Conservation (phyloP, 2,329 filamentous ascomycete species). For the Hymenoscyphus fructigenus region DNA sequence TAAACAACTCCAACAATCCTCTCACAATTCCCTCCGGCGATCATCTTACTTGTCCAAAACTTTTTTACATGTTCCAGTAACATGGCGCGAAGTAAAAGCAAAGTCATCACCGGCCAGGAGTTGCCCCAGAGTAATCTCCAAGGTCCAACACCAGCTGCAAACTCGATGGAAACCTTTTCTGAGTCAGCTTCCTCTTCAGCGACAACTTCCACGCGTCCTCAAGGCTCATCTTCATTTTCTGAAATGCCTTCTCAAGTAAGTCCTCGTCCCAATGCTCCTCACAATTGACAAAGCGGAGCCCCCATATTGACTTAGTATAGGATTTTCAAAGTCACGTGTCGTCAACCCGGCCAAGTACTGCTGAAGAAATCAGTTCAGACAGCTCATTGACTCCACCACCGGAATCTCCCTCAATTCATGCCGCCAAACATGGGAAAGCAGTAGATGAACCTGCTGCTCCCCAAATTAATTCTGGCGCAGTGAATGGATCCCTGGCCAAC, state of each 20-base stretch:
- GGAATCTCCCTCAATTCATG: constrained; percentile 16
- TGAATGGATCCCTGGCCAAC: constrained; percentile 10
- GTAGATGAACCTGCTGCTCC: neutral
- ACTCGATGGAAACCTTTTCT: constrained; percentile 12
- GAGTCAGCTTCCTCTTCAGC: constrained; percentile 11
- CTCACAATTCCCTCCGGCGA: neutral
- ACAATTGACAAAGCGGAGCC: constrained; percentile 4
- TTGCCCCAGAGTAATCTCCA: constrained; percentile 8
- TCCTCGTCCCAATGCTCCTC: neutral
- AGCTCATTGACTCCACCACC: constrained; percentile 30
- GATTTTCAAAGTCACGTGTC: constrained; percentile 34
- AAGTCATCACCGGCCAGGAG: constrained; percentile 8
- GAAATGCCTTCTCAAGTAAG: constrained; percentile 15
- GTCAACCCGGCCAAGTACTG: constrained; percentile 22
- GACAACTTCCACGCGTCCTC: constrained; percentile 15
- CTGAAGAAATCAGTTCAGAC: constrained; percentile 19
- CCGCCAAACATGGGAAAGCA: constrained; percentile 2
- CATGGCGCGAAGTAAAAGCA: constrained; percentile 19
- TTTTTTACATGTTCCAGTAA: constrained; percentile 6
- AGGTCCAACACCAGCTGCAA: constrained; percentile 13
- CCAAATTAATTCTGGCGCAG: constrained; percentile 13
- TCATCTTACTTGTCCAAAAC: constrained; percentile 4
- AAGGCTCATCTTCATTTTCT: constrained; percentile 15
- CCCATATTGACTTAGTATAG: constrained; percentile 29
- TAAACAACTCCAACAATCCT: constrained; percentile 1